These are phyloP conservation scores for Malassezia japonica DNA, from an alignment of 1,284 basidiomycete species.

Conservation along the genomic window DNA sequence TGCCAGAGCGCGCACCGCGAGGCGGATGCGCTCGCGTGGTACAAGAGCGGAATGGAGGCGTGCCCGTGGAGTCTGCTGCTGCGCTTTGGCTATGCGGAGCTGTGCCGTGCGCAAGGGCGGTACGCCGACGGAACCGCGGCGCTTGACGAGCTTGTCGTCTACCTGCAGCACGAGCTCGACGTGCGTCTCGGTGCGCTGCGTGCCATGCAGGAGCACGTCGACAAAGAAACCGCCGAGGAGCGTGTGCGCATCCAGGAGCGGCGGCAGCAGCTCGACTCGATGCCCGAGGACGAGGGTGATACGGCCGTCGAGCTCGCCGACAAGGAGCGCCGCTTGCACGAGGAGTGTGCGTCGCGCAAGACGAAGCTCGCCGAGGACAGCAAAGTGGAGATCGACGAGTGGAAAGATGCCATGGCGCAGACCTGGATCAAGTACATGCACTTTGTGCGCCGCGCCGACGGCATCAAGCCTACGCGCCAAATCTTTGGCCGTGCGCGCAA, in stretches of 20 bases:
- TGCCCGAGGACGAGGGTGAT: slow-evolving; percentile 46
- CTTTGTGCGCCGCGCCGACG: slow-evolving; percentile 75
- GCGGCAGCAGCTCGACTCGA: slow-evolving; percentile 21
- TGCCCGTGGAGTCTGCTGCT: slow-evolving; percentile 79
- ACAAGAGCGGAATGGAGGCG: slow-evolving; percentile 76
- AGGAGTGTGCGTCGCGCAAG: slow-evolving; percentile 49
- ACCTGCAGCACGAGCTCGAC: slow-evolving; percentile 65
- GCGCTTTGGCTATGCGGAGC: slow-evolving; percentile 79
- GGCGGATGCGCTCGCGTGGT: slow-evolving; percentile 71
- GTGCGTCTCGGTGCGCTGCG: slow-evolving; percentile 56
- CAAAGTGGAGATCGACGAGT: slow-evolving; percentile 51
- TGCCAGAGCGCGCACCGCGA: slow-evolving; percentile 62
- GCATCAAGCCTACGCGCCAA: slow-evolving; percentile 64
- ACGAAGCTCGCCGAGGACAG: slow-evolving; percentile 41
- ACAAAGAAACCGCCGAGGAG: slow-evolving; percentile 35
- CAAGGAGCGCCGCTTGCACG: slow-evolving; percentile 55
- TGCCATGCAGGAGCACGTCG: slow-evolving; percentile 50
- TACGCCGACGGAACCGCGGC: slow-evolving; percentile 46
- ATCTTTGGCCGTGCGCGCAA: slow-evolving; percentile 77
- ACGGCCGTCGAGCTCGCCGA: slow-evolving; percentile 52
- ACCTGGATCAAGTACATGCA: slow-evolving; percentile 81
- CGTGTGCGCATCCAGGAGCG: slow-evolving; percentile 17
- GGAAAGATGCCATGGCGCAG: slow-evolving; percentile 52
- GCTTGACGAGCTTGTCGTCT: slow-evolving; percentile 60
- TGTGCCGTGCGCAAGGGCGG: slow-evolving; percentile 58